These are phyloP conservation scores for Lichtheimia hyalospora DNA, from an alignment of 371 early-diverging fungal species.

Conservation along the genomic window DNA sequence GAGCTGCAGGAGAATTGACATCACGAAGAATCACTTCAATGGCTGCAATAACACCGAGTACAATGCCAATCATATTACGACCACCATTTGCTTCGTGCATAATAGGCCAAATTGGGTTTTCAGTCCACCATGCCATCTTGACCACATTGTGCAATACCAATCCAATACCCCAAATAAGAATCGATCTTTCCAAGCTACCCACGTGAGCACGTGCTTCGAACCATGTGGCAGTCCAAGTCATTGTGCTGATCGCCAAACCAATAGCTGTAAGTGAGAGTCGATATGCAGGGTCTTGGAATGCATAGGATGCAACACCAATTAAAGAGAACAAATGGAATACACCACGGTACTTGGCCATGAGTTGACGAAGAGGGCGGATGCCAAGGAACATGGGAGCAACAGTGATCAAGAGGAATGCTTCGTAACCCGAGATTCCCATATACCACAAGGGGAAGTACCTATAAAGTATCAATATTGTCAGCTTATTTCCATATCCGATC, in stretches of 20 bases:
- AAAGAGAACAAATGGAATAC: conserved; percentile 61
- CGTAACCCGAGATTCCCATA: conserved; percentile 85
- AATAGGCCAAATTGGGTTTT: conserved; percentile 82
- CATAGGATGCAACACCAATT: conserved; percentile 63
- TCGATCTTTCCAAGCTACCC: conserved; percentile 62
- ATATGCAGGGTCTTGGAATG: conserved; percentile 52
- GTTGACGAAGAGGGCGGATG: conserved; percentile 56
- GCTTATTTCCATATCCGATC: not conserved
- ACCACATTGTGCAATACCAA: conserved; percentile 67
- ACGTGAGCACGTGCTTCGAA: conserved; percentile 52
- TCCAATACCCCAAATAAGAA: conserved; percentile 67
- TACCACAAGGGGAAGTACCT: conserved; percentile 80
- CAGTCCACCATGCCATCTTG: conserved; percentile 75
- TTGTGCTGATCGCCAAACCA: conserved; percentile 57
- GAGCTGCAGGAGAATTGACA: not conserved
- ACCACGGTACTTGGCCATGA: conserved; percentile 57
- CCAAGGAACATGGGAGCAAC: conserved; percentile 63
- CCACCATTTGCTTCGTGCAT: conserved; percentile 76
- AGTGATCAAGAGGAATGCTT: conserved; percentile 70
- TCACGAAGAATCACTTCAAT: conserved; percentile 56
- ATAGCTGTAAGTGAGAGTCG: conserved; percentile 63
- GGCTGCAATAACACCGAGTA: conserved; percentile 60
- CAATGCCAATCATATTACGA: conserved; percentile 63
- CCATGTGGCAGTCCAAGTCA: conserved; percentile 63
- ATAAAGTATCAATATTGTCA: not conserved